Evolutionary conservation across 129 eudicot species (phyloP).

Genomic region (Oenanthe sinensis): DNA sequence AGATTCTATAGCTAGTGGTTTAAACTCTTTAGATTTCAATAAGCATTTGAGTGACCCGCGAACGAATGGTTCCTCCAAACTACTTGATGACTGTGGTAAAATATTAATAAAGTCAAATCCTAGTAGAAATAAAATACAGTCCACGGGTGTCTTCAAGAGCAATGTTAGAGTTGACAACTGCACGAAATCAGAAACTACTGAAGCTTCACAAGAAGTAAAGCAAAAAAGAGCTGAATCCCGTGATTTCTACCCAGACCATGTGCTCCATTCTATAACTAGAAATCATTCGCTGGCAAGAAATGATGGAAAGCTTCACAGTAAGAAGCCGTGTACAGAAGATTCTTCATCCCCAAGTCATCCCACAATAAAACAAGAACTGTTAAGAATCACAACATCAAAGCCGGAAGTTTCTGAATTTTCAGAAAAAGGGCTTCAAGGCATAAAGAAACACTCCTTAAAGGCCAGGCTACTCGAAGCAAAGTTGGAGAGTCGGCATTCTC

Average conservation of each 20-base stretch:
- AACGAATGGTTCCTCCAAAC: slow-evolving; percentile 10
- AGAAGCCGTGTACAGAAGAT: slow-evolving; percentile 4
- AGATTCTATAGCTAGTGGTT: slow-evolving; percentile 20
- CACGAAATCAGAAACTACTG: slow-evolving; percentile 9
- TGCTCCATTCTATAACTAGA: slow-evolving; percentile 14
- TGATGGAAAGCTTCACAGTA: slow-evolving; percentile 15
- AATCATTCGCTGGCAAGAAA: slow-evolving; percentile 17
- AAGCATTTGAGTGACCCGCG: slow-evolving; percentile 16
- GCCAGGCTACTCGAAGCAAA: slow-evolving; percentile 81
- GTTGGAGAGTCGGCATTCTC: slow-evolving; percentile 44
- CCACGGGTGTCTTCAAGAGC: slow-evolving; percentile 9
- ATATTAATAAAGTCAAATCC: slow-evolving; percentile 8
- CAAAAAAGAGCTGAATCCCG: not conserved
- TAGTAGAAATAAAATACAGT: slow-evolving; percentile 12
- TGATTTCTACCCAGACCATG: not conserved
- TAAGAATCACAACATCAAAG: slow-evolving; percentile 20
- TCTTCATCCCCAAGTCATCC: slow-evolving; percentile 21
- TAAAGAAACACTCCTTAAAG: slow-evolving; percentile 51
- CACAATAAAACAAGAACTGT: slow-evolving; percentile 29
- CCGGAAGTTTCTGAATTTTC: slow-evolving; percentile 26
- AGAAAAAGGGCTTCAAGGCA: slow-evolving; percentile 21
- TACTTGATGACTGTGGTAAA: slow-evolving; percentile 1
- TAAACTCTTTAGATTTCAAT: slow-evolving; percentile 13
- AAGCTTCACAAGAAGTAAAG: slow-evolving; percentile 4
- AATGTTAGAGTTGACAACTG: not conserved